phyloP scores from a whole-genome alignment of 805 yeast species.

The Nematodospora valgi region DNA sequence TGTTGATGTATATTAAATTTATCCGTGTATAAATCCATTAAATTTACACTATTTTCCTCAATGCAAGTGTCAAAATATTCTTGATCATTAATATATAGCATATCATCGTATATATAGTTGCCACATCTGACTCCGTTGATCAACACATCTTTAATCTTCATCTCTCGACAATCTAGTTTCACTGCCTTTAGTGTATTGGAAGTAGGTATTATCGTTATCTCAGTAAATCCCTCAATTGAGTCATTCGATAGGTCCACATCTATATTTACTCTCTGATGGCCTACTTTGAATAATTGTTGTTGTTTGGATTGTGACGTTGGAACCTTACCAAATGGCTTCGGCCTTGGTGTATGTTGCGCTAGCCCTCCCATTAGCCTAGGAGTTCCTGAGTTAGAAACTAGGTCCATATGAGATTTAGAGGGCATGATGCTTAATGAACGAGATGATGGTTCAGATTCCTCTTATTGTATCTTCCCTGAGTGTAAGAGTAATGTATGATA shows the following conservation, averaged over 20 bases:
- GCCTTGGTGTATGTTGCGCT: slow-evolving; percentile 4
- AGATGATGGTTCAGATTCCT: neutral
- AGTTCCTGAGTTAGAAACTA: slow-evolving; percentile 5
- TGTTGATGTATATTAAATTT: slow-evolving; percentile 51
- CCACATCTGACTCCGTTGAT: slow-evolving; percentile 58
- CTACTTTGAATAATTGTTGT: slow-evolving; percentile 58
- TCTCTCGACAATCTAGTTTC: slow-evolving; percentile 77
- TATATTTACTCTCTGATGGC: slow-evolving; percentile 78
- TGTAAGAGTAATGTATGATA: too few species aligned
- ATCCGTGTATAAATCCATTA: slow-evolving; percentile 43
- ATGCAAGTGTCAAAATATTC: slow-evolving; percentile 25
- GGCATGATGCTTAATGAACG: slow-evolving; percentile 7
- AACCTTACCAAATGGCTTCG: slow-evolving; percentile 2
- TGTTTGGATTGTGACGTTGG: slow-evolving; percentile 3
- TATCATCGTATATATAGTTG: slow-evolving; percentile 54
- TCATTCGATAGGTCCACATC: slow-evolving; percentile 74
- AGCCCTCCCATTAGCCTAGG: neutral
- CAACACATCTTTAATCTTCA: slow-evolving; percentile 58
- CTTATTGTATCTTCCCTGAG: too few species aligned
- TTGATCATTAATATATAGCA: slow-evolving; percentile 38
- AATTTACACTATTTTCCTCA: slow-evolving; percentile 20
- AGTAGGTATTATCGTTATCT: slow-evolving; percentile 74
- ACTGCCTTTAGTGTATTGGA: slow-evolving; percentile 55
- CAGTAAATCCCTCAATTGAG: slow-evolving; percentile 69
- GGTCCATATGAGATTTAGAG: slow-evolving; percentile 7